Conservation (phyloP, 2,329 filamentous ascomycete genomes). For the Aspergillus puulaauensis region DNA sequence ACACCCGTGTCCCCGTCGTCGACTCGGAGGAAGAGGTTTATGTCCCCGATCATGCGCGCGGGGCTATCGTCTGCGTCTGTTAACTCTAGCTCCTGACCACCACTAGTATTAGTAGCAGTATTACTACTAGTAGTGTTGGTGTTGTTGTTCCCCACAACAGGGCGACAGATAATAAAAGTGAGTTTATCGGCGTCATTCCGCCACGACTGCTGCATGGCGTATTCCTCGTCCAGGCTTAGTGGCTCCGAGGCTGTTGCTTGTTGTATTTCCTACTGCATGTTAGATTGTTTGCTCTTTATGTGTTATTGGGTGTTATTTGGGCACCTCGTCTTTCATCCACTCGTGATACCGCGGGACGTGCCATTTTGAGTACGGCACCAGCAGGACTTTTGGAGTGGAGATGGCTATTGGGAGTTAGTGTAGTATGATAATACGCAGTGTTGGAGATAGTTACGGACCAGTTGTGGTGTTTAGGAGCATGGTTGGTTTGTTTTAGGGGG, state of each 20-base stretch:
- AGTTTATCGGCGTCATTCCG: conserved; percentile 78
- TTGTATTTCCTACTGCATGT: conserved; percentile 61
- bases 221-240: conserved; percentile 76
- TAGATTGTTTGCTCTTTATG: conserved; percentile 9
- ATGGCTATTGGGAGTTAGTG: conserved; percentile 55
- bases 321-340: conserved; percentile 84
- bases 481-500: not conserved
- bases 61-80: conserved; percentile 53
- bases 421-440: not conserved
- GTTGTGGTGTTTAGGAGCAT: conserved; percentile 39
- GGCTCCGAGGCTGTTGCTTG: conserved; percentile 85
- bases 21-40: conserved; percentile 75
- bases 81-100: no score
- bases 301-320: not conserved
- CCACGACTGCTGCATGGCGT: conserved; percentile 89
- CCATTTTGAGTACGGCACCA: conserved; percentile 79
- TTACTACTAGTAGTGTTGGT: not conserved
- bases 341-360: conserved; percentile 82
- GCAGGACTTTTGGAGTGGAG: conserved; percentile 62
- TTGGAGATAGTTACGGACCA: conserved; percentile 20
- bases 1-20: conserved; percentile 53
- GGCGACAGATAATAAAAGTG: conserved; percentile 81
- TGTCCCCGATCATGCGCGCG: conserved; percentile 66
- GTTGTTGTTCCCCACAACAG: conserved; percentile 20
- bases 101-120: no score